Conservation (phyloP, 306 rosid genomes). For the Carpinus fangiana region DNA sequence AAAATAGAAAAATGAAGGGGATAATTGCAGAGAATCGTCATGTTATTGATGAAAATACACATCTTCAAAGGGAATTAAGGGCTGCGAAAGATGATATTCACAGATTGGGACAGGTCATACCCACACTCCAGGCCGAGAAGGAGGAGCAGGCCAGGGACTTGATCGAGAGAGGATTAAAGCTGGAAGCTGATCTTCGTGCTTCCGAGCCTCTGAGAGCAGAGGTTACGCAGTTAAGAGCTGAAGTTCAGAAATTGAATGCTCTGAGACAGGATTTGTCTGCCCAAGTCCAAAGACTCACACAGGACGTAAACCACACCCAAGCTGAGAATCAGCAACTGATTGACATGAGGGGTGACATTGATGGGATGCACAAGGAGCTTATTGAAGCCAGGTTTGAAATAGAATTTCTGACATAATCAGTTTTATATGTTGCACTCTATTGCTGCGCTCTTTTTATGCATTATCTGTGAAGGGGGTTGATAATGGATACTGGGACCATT, state of each 20-base stretch:
- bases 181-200: slow-evolving; percentile 54
- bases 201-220: slow-evolving; percentile 41
- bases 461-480: slow-evolving; percentile 6
- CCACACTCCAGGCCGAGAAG: slow-evolving; percentile 37
- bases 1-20: slow-evolving; percentile 43
- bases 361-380: slow-evolving; percentile 46
- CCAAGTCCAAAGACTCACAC: slow-evolving; percentile 51
- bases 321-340: slow-evolving; percentile 45
- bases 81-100: slow-evolving; percentile 52
- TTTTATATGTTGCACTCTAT: slow-evolving; percentile 4
- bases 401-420: background rate
- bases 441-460: background rate
- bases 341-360: slow-evolving; percentile 40
- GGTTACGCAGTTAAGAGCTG: slow-evolving; percentile 47
- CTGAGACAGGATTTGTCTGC: slow-evolving; percentile 40
- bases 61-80: slow-evolving; percentile 43
- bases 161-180: slow-evolving; percentile 38
- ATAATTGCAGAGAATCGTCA: slow-evolving; percentile 40
- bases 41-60: slow-evolving; percentile 46
- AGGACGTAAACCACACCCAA: slow-evolving; percentile 36
- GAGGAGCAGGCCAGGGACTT: slow-evolving; percentile 38
- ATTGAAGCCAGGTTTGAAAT: slow-evolving; percentile 49
- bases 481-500: slow-evolving; percentile 4
- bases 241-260: slow-evolving; percentile 38
- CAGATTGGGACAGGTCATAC: slow-evolving; percentile 39